Base-by-base conservation (phyloP, 2,329 filamentous ascomycete species). In the Aspergillus jensenii region DNA sequence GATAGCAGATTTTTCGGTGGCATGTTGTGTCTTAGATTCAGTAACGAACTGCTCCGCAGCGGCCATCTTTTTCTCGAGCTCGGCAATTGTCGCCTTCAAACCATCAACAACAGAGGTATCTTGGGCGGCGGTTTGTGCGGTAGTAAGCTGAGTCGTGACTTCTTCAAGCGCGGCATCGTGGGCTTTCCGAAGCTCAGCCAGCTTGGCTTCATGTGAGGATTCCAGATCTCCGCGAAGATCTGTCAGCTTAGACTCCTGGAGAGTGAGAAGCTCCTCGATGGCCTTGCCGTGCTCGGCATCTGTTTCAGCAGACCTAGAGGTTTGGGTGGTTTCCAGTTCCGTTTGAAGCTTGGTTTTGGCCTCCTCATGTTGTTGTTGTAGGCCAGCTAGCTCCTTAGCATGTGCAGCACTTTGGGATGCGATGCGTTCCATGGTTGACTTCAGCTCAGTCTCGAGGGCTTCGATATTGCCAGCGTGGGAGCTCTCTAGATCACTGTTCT, bases 11-110 rank as follows among this genome's bases (percentile, higher is more conserved):
- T 82, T 76, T 49, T 82, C 80, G 46, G 79, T 76, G 47, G 78
- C 75, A 58, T 75, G 72, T 37, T 70, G 72, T 17, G 78, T 78
- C 65, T 81, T 78, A 12, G 68, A 66, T 9, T 76, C 71, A 48
- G 72, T 65, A 37, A 72, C 69, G 40, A 69, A 71, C 46, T 74
- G 71, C 37, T 81, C 81, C 47, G 83, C 81, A 62, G 84, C 79
- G 67, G 84, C 82, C 59, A 88, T 75, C 71, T 88, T 85, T 67
- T 87, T 84, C 67, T 91, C 86, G 61, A 91, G 79, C 46, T 80
- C 79, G 6, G 69, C 70, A 64, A 78, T 73, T 35, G 74, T 71
- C 17, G 76, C 71, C 65, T 78, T 78, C 46, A 77, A 59, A 11
- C 60, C 57, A 55, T 78, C 75, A 27, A 75, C 47, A 9, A 59